Evolutionary conservation across 2,329 filamentous ascomycete genomes (phyloP), one percentile per base, ranked within the genome.

Genomic region (Hypoxylon sp.): DNA sequence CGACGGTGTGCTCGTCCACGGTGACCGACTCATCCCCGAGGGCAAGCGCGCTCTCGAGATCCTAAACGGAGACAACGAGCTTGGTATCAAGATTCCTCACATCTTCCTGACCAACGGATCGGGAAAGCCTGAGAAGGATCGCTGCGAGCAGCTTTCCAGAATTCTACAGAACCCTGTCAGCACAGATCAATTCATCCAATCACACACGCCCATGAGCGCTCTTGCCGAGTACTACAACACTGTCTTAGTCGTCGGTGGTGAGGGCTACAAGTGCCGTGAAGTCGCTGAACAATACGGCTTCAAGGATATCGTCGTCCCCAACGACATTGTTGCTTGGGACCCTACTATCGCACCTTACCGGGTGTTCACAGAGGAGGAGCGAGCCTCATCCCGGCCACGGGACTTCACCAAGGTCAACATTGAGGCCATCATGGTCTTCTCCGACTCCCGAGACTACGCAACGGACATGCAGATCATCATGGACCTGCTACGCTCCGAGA

Each of bases 391-490:
- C 46, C 87, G 87, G 52, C 91, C 91, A 13, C 88, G 89, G 42
- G 91, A 94, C 81, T 93, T 93, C 82, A 86, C 84, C 77, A 89
- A 92, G 82, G 81, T 85, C 78, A 90, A 91, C 81, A 92, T 93
- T 75, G 88, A 92, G 50, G 91, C 90, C 73, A 92, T 93, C 80
- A 85, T 93, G 78, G 90, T 92, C 75, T 92, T 92, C 82, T 91
- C 89, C 67, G 90, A 92, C 81, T 90, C 88, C 55, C 87, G 90
- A 74, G 91, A 93, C 81, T 93, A 92, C 80, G 89, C 89, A 37
- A 92, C 90, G 68, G 91, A 93, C 80, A 88, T 92, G 81, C 91
- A 93, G 79, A 90, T 93, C 81, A 92, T 92, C 79, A 88, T 93
- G 81, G 91, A 93, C 77, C 84, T 93, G 62, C 83, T 93, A 51